phyloP scores from a whole-genome alignment of 2,329 filamentous ascomycete genomes.

The Fusarium nematophilum region DNA sequence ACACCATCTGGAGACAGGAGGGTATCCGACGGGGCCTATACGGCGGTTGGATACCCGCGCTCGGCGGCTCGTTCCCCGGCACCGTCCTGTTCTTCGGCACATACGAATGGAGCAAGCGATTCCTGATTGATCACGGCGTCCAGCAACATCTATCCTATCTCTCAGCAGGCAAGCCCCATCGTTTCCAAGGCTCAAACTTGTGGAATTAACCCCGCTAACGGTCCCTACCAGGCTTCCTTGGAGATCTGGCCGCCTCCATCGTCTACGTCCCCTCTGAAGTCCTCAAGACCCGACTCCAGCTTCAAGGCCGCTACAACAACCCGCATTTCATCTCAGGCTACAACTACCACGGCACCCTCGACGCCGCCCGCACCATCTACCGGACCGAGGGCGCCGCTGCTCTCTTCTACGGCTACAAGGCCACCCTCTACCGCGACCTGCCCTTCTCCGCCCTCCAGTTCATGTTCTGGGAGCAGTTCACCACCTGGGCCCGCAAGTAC shows the following conservation, averaged over 20 bases:
- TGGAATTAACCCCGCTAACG: conserved; percentile 4
- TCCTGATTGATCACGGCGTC: conserved; percentile 86
- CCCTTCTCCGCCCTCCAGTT: conserved; percentile 98
- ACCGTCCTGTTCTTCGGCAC: conserved; percentile 96
- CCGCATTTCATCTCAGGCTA: conserved; percentile 94
- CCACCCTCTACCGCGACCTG: conserved; percentile 91
- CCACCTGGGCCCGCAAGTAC: conserved; percentile 82
- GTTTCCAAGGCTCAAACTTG: background rate
- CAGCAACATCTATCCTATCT: conserved; percentile 88
- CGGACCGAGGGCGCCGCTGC: conserved; percentile 84
- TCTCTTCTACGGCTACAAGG: conserved; percentile 96
- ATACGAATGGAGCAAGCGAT: conserved; percentile 94
- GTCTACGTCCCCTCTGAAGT: conserved; percentile 98
- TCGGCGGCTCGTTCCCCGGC: conserved; percentile 91
- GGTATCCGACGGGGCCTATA: conserved; percentile 88
- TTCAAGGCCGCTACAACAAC: conserved; percentile 96
- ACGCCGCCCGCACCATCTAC: conserved; percentile 88
- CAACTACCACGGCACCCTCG: conserved; percentile 88
- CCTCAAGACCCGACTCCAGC: conserved; percentile 93
- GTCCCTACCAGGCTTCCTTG: conserved; percentile 77
- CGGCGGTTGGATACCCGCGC: conserved; percentile 90
- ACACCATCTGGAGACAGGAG: conserved; percentile 93
- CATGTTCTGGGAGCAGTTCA: conserved; percentile 97
- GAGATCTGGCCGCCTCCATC: conserved; percentile 90
- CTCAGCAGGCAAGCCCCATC: conserved; percentile 71